Evolutionary conservation across 495 filamentous ascomycete genomes (phyloP).

Genomic region (Xylaria grammica): DNA sequence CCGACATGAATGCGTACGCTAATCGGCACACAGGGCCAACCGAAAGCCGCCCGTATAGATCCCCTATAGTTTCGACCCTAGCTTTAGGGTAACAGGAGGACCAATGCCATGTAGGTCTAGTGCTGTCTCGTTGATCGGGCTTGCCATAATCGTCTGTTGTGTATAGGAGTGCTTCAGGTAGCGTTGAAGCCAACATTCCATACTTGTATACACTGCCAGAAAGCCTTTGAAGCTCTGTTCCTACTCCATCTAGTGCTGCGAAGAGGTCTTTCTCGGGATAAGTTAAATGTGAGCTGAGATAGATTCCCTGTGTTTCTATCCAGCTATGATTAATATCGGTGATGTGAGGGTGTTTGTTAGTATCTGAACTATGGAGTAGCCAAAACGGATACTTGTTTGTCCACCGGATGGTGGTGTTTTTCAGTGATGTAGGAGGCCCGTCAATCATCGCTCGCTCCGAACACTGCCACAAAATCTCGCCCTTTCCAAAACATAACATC

Average conservation of each 20-base stretch:
- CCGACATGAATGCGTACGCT: slow-evolving; percentile 7
- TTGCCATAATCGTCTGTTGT: rapidly evolving
- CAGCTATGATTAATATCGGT: neutral
- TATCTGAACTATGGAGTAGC: neutral
- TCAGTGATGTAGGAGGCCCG: no score
- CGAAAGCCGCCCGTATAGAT: no score
- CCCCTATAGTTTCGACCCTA: no score
- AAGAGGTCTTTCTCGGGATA: slow-evolving; percentile 8
- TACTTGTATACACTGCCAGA: neutral
- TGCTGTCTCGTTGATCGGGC: neutral
- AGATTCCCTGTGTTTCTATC: neutral
- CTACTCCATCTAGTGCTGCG: slow-evolving; percentile 3
- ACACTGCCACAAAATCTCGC: neutral
- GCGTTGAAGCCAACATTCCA: neutral
- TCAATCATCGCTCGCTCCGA: neutral
- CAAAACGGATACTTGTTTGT: neutral
- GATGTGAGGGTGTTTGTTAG: neutral
- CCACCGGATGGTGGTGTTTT: no score
- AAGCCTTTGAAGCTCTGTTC: neutral
- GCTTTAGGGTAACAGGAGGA: neutral
- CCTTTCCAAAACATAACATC: neutral
- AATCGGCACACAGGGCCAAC: neutral
- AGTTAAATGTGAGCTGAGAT: neutral
- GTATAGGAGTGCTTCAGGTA: neutral
- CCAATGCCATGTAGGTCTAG: slow-evolving; percentile 2